phyloP scores from a whole-genome alignment of 1,284 basidiomycete genomes.

The Bondarzewia mesenterica region DNA sequence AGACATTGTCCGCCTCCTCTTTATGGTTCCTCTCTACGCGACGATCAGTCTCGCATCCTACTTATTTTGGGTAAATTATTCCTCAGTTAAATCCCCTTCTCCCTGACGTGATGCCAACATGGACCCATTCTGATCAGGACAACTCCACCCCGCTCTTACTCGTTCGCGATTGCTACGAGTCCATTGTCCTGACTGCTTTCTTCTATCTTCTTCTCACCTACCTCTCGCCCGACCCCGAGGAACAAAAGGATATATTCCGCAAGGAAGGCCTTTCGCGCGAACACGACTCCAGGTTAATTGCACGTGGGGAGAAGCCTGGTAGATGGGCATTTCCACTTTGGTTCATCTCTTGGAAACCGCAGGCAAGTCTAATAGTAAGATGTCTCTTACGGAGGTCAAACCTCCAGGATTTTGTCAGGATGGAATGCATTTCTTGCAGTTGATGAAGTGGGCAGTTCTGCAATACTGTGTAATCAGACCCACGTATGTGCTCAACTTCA shows the following conservation, averaged over 20 bases:
- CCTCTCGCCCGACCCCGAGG: slow-evolving; percentile 53
- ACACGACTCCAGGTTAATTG: slow-evolving; percentile 35
- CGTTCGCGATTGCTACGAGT: slow-evolving; percentile 61
- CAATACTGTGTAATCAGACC: slow-evolving; percentile 74
- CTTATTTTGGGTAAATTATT: slow-evolving; percentile 55
- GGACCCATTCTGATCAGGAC: slow-evolving; percentile 34
- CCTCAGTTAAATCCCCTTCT: slow-evolving; percentile 4
- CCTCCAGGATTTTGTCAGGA: slow-evolving; percentile 30
- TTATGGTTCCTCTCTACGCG: slow-evolving; percentile 77
- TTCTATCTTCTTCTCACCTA: slow-evolving; percentile 73
- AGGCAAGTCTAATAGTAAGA: slow-evolving; percentile 23
- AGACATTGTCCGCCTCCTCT: slow-evolving; percentile 68
- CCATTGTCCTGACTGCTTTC: slow-evolving; percentile 67
- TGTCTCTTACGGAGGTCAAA: not conserved
- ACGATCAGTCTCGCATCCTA: slow-evolving; percentile 61
- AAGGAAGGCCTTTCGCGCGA: slow-evolving; percentile 47
- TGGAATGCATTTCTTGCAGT: slow-evolving; percentile 64
- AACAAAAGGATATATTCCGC: slow-evolving; percentile 57
- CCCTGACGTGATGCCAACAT: not conserved
- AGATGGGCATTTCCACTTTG: slow-evolving; percentile 71
- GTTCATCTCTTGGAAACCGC: slow-evolving; percentile 55
- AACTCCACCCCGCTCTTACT: slow-evolving; percentile 57
- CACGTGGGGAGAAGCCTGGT: slow-evolving; percentile 36
- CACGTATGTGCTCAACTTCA: slow-evolving; percentile 28
- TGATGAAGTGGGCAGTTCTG: slow-evolving; percentile 77